phyloP scores from a whole-genome alignment of 2,329 filamentous ascomycete species.

The Diaporthe eres region DNA sequence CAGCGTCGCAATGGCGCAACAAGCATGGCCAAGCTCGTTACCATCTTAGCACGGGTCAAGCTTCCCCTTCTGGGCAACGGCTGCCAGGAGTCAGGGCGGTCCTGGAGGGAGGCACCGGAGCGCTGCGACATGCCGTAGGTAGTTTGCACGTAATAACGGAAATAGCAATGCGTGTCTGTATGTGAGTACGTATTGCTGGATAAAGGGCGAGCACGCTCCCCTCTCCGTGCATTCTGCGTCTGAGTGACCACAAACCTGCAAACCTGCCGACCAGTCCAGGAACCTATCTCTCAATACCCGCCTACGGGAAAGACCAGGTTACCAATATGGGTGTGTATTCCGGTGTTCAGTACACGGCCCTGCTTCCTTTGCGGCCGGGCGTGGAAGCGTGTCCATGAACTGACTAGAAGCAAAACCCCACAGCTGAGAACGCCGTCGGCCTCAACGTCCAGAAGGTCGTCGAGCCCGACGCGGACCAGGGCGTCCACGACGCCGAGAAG shows the following conservation, averaged over 20 bases:
- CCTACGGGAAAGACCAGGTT: conserved; percentile 18
- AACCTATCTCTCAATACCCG: background rate
- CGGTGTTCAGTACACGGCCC: background rate
- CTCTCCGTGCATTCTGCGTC: background rate
- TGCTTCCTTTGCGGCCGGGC: background rate
- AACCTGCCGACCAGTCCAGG: conserved; percentile 6
- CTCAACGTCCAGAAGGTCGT: conserved; percentile 31
- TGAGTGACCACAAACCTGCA: background rate
- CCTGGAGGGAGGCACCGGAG: background rate
- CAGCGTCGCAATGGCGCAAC: conserved; percentile 31
- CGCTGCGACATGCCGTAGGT: background rate
- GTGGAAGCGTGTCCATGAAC: background rate
- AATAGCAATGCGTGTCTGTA: background rate
- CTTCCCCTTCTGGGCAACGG: conserved; percentile 17
- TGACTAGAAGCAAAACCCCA: background rate
- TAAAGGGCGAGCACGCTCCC: conserved; percentile 15
- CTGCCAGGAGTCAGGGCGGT: conserved; percentile 12
- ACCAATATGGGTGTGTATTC: conserved; percentile 19
- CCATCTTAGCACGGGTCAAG: conserved; percentile 27
- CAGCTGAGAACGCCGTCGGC: conserved; percentile 21
- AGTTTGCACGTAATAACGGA: background rate
- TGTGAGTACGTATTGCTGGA: background rate
- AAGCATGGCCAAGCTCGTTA: conserved; percentile 31
- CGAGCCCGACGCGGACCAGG: conserved; percentile 28
- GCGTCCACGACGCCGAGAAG: conserved; percentile 1